Percentiles rank a stretch among this genome's conserved stretches.
Conservation (phyloP, 2,329 filamentous ascomycete genomes). For the Drechslerella coelobrocha region DNA sequence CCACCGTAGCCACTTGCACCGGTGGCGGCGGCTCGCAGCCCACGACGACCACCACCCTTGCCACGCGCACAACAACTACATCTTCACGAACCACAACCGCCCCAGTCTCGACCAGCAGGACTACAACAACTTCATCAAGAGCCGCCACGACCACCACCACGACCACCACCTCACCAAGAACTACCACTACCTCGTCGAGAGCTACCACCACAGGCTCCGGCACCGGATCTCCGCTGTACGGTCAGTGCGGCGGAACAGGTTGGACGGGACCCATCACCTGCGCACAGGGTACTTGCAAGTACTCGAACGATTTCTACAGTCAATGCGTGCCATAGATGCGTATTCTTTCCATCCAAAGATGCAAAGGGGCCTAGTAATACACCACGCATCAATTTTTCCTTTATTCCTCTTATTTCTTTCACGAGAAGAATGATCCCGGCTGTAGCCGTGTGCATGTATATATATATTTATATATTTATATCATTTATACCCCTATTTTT, state of each 20-base stretch:
- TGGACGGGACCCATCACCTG: slow-evolving; percentile 44
- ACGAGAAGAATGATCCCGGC: too few species aligned
- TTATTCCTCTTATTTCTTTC: background rate
- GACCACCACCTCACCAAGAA: slow-evolving; percentile 22
- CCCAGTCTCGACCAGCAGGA: slow-evolving; percentile 17
- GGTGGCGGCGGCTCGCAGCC: slow-evolving; percentile 25
- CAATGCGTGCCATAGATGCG: slow-evolving; percentile 26
- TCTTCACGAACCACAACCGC: slow-evolving; percentile 2
- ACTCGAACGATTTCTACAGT: slow-evolving; percentile 34
- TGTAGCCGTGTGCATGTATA: too few species aligned
- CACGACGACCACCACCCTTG: slow-evolving; percentile 7
- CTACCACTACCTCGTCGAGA: slow-evolving; percentile 38
- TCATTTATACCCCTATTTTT: background rate
- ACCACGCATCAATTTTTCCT: background rate
- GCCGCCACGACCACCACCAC: slow-evolving; percentile 47
- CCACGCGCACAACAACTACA: slow-evolving; percentile 10
- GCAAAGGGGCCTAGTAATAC: too few species aligned
- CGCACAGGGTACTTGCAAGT: slow-evolving; percentile 39
- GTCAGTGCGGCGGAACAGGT: slow-evolving; percentile 40
- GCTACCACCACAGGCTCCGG: slow-evolving; percentile 8
- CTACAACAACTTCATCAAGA: slow-evolving; percentile 29
- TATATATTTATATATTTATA: background rate
- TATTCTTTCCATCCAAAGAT: background rate
- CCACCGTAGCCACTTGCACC: slow-evolving; percentile 52
- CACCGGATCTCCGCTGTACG: slow-evolving; percentile 33